A percentile compares a stretch with the other conserved stretches of the same genome.
Conservation (phyloP, 768 basidiomycete genomes). For the Cystofilobasidium macerans region DNA sequence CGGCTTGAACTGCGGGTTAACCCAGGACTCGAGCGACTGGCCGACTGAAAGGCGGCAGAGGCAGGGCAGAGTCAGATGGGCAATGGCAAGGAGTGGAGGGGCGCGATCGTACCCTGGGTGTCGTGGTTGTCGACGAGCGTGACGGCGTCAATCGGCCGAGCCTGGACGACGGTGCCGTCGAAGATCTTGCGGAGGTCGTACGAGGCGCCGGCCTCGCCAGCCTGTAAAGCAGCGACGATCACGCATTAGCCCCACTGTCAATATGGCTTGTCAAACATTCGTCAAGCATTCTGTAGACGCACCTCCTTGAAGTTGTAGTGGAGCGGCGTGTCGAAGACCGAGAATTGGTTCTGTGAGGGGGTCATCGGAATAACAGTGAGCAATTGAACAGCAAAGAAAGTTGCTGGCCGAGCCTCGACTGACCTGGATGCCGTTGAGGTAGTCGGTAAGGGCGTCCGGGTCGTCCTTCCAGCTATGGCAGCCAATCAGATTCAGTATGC, state of each 20-base stretch:
- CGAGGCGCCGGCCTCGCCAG: slow-evolving; percentile 50
- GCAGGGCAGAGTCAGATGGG: no score
- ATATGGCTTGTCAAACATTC: no score
- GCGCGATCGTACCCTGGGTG: neutral
- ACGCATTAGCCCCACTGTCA: no score
- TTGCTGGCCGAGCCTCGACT: no score
- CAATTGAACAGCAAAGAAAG: no score
- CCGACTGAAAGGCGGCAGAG: slow-evolving; percentile 26
- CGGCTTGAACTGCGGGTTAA: slow-evolving; percentile 28
- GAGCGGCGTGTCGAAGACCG: slow-evolving; percentile 84
- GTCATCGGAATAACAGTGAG: no score
- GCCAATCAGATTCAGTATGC: neutral
- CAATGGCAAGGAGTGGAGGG: no score
- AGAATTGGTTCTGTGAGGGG: slow-evolving; percentile 53
- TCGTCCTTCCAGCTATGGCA: slow-evolving; percentile 1
- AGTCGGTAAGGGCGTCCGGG: slow-evolving; percentile 9
- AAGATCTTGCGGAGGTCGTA: slow-evolving; percentile 72
- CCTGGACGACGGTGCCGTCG: slow-evolving; percentile 55
- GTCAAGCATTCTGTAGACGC: neutral
- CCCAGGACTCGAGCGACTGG: slow-evolving; percentile 41
- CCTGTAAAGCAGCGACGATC: no score
- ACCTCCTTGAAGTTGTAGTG: slow-evolving; percentile 74
- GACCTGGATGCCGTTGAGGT: slow-evolving; percentile 37
- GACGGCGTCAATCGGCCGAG: slow-evolving; percentile 67
- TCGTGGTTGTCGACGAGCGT: slow-evolving; percentile 33